Conservation (phyloP, 768 basidiomycete genomes). For the Suillus discolor region DNA sequence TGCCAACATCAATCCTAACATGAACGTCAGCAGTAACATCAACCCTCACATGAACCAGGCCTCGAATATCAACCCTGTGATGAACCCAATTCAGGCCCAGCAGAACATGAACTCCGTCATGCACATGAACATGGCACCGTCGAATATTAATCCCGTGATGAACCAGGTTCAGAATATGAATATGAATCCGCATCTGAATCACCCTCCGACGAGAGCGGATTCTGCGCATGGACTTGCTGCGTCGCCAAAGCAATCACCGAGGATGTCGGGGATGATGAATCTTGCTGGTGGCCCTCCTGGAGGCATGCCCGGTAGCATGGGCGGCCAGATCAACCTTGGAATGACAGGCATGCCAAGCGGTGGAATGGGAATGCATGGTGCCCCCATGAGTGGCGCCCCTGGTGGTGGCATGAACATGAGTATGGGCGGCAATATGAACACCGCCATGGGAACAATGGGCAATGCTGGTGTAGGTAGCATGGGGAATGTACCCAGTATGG, state of each 20-base stretch:
- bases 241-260: constrained; percentile 33
- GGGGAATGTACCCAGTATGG: constrained; percentile 19
- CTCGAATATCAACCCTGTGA: constrained; percentile 21
- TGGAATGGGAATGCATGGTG: constrained; percentile 20
- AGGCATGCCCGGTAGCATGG: constrained; percentile 13
- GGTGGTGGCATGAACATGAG: constrained; percentile 3
- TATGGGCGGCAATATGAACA: constrained; percentile 16
- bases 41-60: constrained; percentile 22
- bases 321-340: constrained; percentile 9
- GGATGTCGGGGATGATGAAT: constrained; percentile 14
- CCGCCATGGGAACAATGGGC: constrained; percentile 22
- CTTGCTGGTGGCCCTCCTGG: constrained; percentile 7
- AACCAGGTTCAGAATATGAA: constrained; percentile 1
- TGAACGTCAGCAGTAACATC: constrained; percentile 15
- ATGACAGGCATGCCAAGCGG: constrained; percentile 17
- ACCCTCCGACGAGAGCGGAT: constrained; percentile 32
- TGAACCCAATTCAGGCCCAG: constrained; percentile 17
- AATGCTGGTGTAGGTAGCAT: constrained; percentile 17
- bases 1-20: constrained; percentile 18
- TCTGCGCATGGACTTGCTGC: constrained; percentile 26
- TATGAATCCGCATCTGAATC: constrained; percentile 20
- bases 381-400: constrained; percentile 15
- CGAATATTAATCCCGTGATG: constrained; percentile 20
- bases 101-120: constrained; percentile 17
- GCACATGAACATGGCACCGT: constrained; percentile 18